phyloP scores from a whole-genome alignment of 2,329 filamentous ascomycete species.

The Myotisia sp. region DNA sequence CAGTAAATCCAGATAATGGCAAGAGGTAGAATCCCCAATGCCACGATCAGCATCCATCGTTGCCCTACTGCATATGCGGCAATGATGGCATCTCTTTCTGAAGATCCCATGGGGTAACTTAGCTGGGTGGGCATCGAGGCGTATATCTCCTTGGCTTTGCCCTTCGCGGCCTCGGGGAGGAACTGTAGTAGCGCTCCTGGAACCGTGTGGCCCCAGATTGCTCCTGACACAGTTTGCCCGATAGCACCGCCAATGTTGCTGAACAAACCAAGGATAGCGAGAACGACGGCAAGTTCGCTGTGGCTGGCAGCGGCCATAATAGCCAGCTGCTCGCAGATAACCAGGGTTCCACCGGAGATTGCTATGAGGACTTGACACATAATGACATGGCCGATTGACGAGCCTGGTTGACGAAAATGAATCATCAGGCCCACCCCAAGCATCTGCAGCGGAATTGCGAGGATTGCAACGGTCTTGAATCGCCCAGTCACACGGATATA shows the following conservation, averaged over 20 bases:
- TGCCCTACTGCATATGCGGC: constrained; percentile 35
- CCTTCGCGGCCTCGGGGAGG: constrained; percentile 13
- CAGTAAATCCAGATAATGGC: constrained; percentile 24
- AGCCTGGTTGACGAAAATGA: constrained; percentile 35
- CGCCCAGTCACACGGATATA: constrained; percentile 34
- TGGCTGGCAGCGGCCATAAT: constrained; percentile 41
- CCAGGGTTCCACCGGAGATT: constrained; percentile 36
- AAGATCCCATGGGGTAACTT: constrained; percentile 26
- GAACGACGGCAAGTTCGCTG: constrained; percentile 33
- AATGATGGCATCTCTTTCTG: constrained; percentile 32
- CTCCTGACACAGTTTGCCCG: constrained; percentile 17
- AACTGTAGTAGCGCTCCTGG: constrained; percentile 10
- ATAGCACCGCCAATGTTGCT: constrained; percentile 19
- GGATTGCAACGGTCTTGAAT: constrained; percentile 37
- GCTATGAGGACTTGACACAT: constrained; percentile 41
- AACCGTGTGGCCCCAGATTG: constrained; percentile 21
- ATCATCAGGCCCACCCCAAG: constrained; percentile 41
- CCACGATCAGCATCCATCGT: constrained; percentile 26
- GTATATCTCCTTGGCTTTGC: constrained; percentile 14
- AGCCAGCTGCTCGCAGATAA: constrained; percentile 41
- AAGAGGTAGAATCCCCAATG: constrained; percentile 12
- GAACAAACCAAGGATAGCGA: constrained; percentile 18
- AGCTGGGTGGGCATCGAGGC: constrained; percentile 14
- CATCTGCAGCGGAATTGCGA: constrained; percentile 35
- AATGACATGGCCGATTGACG: constrained; percentile 35